Evolutionary conservation across 2,329 filamentous ascomycete species (phyloP).

Genomic region (Aspergillus chevalieri): DNA sequence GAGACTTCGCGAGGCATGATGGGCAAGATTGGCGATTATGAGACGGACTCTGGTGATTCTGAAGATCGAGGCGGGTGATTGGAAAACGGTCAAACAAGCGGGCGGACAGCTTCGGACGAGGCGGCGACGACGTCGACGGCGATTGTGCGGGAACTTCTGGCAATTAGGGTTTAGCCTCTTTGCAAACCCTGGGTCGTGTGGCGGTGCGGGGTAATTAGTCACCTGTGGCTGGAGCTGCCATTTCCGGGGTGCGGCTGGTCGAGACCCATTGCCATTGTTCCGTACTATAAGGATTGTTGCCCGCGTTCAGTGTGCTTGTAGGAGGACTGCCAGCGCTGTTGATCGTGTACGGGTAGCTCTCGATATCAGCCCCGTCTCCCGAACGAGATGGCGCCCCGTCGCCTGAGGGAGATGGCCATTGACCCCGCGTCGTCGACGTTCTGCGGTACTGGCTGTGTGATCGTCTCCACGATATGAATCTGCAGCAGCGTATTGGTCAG

Average conservation of each 20-base stretch:
- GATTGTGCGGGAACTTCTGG: conserved; percentile 9
- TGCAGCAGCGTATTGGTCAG: not conserved
- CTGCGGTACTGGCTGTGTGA: not conserved
- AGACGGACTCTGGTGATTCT: conserved; percentile 14
- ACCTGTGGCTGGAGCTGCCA: not conserved
- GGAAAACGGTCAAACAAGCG: not conserved
- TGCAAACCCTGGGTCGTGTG: conserved; percentile 18
- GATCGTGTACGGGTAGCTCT: not conserved
- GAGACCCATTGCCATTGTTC: not conserved
- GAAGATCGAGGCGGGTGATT: conserved; percentile 10
- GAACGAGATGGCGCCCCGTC: not conserved
- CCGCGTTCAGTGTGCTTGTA: not conserved
- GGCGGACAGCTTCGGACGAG: conserved; percentile 1
- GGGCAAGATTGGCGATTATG: conserved; percentile 40
- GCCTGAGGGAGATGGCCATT: not conserved
- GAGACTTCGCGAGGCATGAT: conserved; percentile 97
- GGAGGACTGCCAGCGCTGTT: not conserved
- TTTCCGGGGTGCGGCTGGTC: not conserved
- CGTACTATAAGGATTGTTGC: not conserved
- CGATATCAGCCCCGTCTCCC: not conserved
- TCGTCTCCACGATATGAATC: not conserved
- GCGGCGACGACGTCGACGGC: conserved; percentile 8
- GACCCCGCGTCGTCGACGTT: not conserved
- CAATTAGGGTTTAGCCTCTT: conserved; percentile 19
- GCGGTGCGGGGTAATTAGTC: conserved; percentile 6